Conservation (phyloP, 768 basidiomycete genomes). For the Tephrocybe sp. region DNA sequence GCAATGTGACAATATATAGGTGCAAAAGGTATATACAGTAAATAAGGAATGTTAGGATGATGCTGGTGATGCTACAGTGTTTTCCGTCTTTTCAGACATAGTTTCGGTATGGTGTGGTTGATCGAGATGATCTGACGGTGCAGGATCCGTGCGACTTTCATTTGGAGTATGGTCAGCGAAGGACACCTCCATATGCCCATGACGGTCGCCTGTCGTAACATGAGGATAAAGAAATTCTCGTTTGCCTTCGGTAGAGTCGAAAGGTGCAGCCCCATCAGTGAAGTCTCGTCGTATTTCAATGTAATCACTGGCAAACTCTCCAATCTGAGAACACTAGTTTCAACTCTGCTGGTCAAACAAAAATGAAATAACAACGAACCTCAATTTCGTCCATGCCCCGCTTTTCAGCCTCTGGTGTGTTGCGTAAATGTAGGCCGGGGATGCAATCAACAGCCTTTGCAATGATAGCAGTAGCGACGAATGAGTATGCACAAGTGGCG, state of each 20-base stretch:
- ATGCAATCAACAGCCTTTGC: constrained; percentile 54
- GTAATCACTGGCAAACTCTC: constrained; percentile 68
- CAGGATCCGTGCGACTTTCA: constrained; percentile 5
- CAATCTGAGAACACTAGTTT: constrained; percentile 40
- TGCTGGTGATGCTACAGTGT: constrained; percentile 16
- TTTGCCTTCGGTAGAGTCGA: constrained; percentile 27
- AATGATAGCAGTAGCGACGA: constrained; percentile 59
- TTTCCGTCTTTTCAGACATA: constrained; percentile 31
- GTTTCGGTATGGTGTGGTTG: constrained; percentile 16
- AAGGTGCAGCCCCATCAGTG: constrained; percentile 47
- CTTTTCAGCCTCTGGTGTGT: constrained; percentile 52
- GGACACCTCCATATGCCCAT: constrained; percentile 37
- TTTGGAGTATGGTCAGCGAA: constrained; percentile 9
- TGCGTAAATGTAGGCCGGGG: constrained; percentile 56
- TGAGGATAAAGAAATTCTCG: constrained; percentile 20
- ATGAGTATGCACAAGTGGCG: constrained; percentile 56
- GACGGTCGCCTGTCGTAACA: constrained; percentile 36
- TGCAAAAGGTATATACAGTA: constrained; percentile 16
- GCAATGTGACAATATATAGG: constrained; percentile 1
- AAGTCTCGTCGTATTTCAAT: constrained; percentile 69
- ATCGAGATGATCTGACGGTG: constrained; percentile 6
- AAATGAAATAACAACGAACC: constrained; percentile 33
- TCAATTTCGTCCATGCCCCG: constrained; percentile 72
- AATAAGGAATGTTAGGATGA: constrained; percentile 10
- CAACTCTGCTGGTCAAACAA: background rate